Conservation (phyloP, 139 green algal genomes). For the Coelastrella sp. region DNA sequence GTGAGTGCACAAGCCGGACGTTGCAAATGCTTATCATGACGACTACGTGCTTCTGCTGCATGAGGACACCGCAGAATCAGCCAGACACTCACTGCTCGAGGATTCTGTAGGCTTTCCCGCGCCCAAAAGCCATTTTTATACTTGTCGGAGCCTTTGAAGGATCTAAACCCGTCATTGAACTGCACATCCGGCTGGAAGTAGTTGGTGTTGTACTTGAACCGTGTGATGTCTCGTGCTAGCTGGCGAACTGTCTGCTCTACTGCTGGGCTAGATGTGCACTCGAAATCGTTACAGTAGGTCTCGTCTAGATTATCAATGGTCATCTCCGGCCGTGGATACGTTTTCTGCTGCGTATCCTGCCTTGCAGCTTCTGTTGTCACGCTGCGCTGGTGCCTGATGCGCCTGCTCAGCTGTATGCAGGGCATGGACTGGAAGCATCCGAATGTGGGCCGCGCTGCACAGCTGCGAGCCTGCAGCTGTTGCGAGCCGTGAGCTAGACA, state of each 20-base stretch:
- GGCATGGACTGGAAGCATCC: background rate
- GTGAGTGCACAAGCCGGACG: background rate
- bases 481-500: background rate
- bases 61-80: background rate
- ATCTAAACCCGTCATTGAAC: conserved; percentile 63
- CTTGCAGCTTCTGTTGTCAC: background rate
- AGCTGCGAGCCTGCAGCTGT: background rate
- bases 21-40: background rate
- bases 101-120: conserved; percentile 43
- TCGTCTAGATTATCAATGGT: conserved; percentile 25
- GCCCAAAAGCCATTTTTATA: conserved; percentile 63
- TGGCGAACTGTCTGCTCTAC: conserved; percentile 76
- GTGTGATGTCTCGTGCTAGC: conserved; percentile 62
- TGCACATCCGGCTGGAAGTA: conserved; percentile 38
- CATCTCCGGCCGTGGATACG: background rate
- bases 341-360: background rate
- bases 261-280: conserved; percentile 72
- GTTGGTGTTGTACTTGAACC: conserved; percentile 37
- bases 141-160: conserved; percentile 64
- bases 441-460: background rate
- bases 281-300: conserved; percentile 81
- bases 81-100: conserved; percentile 36
- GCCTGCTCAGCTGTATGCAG: background rate
- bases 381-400: background rate
- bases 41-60: background rate